Percentiles rank a stretch among this genome's conserved stretches.
Evolutionary conservation across 805 yeast genomes (phyloP).

Genomic region (Ogataea nonfermentans): DNA sequence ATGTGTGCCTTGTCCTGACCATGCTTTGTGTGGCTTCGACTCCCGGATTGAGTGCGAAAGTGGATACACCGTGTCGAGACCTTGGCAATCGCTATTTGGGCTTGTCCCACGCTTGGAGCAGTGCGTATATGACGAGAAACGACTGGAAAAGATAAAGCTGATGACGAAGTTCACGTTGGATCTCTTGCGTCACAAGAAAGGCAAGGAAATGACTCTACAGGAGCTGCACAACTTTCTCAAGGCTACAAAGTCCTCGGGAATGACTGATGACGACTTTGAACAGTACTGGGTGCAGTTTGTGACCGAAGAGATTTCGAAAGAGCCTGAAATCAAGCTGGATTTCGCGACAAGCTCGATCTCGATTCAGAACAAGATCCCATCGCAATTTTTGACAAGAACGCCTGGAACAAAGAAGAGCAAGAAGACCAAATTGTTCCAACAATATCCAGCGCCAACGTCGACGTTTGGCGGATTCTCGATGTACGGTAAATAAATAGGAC

Average conservation of each 20-base stretch:
- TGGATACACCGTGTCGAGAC: slow-evolving; percentile 53
- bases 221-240: slow-evolving; percentile 64
- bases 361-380: slow-evolving; percentile 21
- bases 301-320: slow-evolving; percentile 33
- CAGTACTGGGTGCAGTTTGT: slow-evolving; percentile 71
- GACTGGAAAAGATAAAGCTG: slow-evolving; percentile 62
- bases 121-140: slow-evolving; percentile 74
- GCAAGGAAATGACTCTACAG: slow-evolving; percentile 59
- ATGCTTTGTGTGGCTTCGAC: slow-evolving; percentile 69
- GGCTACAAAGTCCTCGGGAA: slow-evolving; percentile 48
- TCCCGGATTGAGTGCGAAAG: slow-evolving; percentile 67
- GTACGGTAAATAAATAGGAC: slow-evolving; percentile 12
- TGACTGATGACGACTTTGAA: slow-evolving; percentile 63
- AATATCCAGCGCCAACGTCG: slow-evolving; percentile 19
- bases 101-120: slow-evolving; percentile 57
- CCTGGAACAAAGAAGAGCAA: slow-evolving; percentile 25
- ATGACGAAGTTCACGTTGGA: slow-evolving; percentile 67
- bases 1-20: slow-evolving; percentile 78
- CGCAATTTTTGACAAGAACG: slow-evolving; percentile 19
- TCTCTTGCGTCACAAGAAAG: slow-evolving; percentile 65
- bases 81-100: slow-evolving; percentile 56
- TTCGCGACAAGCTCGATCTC: slow-evolving; percentile 24
- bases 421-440: slow-evolving; percentile 60
- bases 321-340: slow-evolving; percentile 77
- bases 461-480: slow-evolving; percentile 16